Conservation (phyloP, 208 protist species). For the Porcisia hertigi region DNA sequence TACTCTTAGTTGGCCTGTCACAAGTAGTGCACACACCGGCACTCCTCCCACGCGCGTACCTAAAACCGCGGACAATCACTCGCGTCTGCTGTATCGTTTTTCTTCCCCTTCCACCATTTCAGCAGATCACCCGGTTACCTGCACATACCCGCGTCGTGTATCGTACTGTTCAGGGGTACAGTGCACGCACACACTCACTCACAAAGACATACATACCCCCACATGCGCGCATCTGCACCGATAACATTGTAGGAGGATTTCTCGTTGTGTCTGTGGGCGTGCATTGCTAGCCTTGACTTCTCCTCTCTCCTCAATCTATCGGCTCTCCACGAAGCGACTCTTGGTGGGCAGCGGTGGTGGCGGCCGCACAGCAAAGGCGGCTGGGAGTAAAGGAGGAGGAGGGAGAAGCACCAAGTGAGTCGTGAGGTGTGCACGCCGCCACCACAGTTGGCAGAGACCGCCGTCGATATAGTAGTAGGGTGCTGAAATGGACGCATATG, state of each 20-base stretch:
- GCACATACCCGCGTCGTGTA: not conserved
- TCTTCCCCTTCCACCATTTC: too few relatives aligned
- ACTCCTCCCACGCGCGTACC: too few relatives aligned
- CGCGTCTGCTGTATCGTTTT: too few relatives aligned
- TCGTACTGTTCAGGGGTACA: not conserved
- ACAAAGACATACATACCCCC: not conserved
- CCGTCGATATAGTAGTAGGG: not conserved
- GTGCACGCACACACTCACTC: not conserved
- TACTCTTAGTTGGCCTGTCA: too few relatives aligned
- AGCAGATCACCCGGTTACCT: not conserved
- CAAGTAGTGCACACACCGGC: too few relatives aligned
- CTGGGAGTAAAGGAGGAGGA: not conserved
- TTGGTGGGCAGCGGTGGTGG: not conserved
- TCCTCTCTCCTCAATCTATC: not conserved
- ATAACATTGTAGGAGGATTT: too few relatives aligned
- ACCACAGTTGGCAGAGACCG: not conserved
- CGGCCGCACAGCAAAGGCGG: not conserved
- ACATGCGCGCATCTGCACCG: not conserved
- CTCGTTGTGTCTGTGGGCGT: too few relatives aligned
- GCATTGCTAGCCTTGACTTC: not conserved
- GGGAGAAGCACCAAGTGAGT: not conserved
- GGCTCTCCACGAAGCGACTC: not conserved
- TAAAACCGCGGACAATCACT: too few relatives aligned
- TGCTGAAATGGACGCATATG: conserved; percentile 2
- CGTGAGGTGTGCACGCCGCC: not conserved